Percentiles rank a stretch among this genome's conserved stretches.
These are phyloP conservation scores for Termitomyces sp. DNA, from an alignment of 768 basidiomycete genomes.

Conservation along the genomic window DNA sequence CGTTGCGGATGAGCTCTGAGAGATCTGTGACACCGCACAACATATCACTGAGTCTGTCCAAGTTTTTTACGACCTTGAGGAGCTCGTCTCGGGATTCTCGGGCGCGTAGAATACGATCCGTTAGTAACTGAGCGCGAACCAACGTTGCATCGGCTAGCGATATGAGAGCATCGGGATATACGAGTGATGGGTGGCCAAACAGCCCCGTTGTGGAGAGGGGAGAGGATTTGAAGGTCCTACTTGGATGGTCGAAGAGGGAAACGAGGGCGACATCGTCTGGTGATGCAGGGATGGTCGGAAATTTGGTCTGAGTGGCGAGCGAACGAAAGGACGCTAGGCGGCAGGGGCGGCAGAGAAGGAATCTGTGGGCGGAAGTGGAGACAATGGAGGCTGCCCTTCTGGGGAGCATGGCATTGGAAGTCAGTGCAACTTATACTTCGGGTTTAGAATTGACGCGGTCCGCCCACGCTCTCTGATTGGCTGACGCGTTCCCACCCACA, in stretches of 20 bases:
- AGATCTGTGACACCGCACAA: conserved; percentile 96
- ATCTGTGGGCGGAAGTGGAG: conserved; percentile 26
- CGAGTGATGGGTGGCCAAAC: conserved; percentile 77
- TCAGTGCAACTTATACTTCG: background rate
- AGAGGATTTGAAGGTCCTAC: conserved; percentile 31
- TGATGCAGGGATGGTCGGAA: conserved; percentile 54
- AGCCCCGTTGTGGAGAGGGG: conserved; percentile 67
- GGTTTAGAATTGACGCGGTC: background rate
- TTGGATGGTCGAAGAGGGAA: conserved; percentile 70
- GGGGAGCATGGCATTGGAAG: conserved; percentile 37
- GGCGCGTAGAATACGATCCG: conserved; percentile 77
- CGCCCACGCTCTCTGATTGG: conserved; percentile 9
- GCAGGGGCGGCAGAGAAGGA: conserved; percentile 25
- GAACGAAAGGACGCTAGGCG: conserved; percentile 19
- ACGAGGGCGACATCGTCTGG: conserved; percentile 64
- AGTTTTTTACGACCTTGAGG: conserved; percentile 86
- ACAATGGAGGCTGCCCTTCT: conserved; percentile 41
- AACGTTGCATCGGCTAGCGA: conserved; percentile 78
- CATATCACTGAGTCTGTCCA: conserved; percentile 95
- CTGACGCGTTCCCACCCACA: background rate
- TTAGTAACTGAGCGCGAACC: conserved; percentile 75
- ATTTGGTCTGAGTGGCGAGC: conserved; percentile 36
- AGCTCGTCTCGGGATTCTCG: conserved; percentile 72
- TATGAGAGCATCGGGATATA: conserved; percentile 64
- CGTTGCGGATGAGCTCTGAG: conserved; percentile 89